Percentiles rank a stretch among this genome's conserved stretches.
Evolutionary conservation across 2,329 filamentous ascomycete species (phyloP).

Genomic region (Apiospora aurea): DNA sequence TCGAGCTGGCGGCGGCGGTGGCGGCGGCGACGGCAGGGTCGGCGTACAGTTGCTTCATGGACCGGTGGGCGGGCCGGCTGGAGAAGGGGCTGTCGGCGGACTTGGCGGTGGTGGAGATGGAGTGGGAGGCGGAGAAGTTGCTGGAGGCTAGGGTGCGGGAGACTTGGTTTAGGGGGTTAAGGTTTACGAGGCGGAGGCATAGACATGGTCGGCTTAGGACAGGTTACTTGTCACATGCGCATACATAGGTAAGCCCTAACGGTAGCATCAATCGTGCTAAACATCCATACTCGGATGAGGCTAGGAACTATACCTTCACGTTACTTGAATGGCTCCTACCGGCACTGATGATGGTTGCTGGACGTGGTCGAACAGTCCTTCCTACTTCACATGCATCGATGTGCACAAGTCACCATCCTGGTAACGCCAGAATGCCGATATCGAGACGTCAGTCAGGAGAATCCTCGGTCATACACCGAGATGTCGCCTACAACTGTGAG

Average conservation of each 20-base stretch:
- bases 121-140: constrained; percentile 48
- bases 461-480: constrained; percentile 1
- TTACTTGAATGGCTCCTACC: too few relatives aligned
- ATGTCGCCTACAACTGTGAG: background rate
- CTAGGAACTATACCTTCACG: too few relatives aligned
- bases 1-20: constrained; percentile 49
- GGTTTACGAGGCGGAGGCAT: constrained; percentile 39
- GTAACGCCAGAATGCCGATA: too few relatives aligned
- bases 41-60: constrained; percentile 53
- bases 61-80: constrained; percentile 51
- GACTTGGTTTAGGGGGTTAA: constrained; percentile 52
- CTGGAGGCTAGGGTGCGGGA: constrained; percentile 47
- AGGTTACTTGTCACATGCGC: background rate
- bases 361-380: too few relatives aligned
- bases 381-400: too few relatives aligned
- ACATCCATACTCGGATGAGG: background rate
- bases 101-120: constrained; percentile 54
- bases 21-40: constrained; percentile 50
- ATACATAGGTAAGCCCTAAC: background rate
- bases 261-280: background rate
- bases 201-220: background rate
- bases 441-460: too few relatives aligned
- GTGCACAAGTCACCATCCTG: too few relatives aligned
- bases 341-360: too few relatives aligned
- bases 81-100: constrained; percentile 54